Conservation (phyloP, 1,284 basidiomycete species). For the Neonothopanus nambi region DNA sequence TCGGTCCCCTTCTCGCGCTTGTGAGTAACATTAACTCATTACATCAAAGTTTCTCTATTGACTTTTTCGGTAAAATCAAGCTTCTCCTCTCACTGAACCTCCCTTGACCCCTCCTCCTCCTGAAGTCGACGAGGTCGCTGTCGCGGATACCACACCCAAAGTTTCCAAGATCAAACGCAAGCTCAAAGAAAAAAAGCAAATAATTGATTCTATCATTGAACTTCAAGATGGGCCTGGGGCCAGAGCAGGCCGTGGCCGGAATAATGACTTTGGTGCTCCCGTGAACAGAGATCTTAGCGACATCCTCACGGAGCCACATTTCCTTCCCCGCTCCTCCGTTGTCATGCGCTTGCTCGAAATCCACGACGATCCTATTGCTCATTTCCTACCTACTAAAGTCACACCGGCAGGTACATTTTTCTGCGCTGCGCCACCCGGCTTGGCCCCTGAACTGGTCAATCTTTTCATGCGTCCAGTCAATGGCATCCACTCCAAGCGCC, state of each 20-base stretch:
- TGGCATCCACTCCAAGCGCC: conserved; percentile 51
- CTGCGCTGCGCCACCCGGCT: conserved; percentile 78
- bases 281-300: conserved; percentile 67
- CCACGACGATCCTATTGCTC: conserved; percentile 78
- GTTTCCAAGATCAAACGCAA: conserved; percentile 50
- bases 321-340: conserved; percentile 79
- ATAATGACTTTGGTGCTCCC: conserved; percentile 47
- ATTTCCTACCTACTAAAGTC: conserved; percentile 81
- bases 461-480: conserved; percentile 82
- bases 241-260: conserved; percentile 53
- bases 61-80: conserved; percentile 39
- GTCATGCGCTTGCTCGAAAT: conserved; percentile 84
- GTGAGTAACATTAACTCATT: conserved; percentile 41
- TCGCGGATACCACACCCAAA: conserved; percentile 20
- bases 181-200: conserved; percentile 73
- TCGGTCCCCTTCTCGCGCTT: conserved; percentile 64
- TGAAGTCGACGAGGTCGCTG: conserved; percentile 35
- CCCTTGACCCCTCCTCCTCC: conserved; percentile 72
- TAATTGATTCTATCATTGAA: conserved; percentile 83
- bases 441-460: conserved; percentile 78
- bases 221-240: conserved; percentile 67
- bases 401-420: conserved; percentile 74
- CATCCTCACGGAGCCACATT: conserved; percentile 79
- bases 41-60: background rate
- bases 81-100: conserved; percentile 71